These are phyloP conservation scores for Solanum tacnaense DNA, from an alignment of 257 asterid genomes.

Conservation along the genomic window DNA sequence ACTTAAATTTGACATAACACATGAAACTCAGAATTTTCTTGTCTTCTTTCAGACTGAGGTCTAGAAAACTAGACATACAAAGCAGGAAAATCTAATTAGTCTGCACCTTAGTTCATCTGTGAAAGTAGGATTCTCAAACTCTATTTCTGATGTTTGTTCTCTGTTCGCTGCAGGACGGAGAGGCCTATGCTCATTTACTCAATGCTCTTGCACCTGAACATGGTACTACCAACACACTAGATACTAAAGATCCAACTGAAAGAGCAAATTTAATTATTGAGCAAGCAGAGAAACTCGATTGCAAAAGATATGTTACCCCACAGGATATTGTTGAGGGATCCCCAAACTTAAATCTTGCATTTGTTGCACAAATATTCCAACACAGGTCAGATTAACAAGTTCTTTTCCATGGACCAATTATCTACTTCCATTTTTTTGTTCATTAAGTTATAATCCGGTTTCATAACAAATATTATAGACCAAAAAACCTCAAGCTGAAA, in stretches of 20 bases:
- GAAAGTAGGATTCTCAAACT: background rate
- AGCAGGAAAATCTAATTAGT: background rate
- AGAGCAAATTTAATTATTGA: conserved; percentile 78
- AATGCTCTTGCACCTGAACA: conserved; percentile 90
- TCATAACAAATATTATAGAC: background rate
- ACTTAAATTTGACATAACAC: background rate
- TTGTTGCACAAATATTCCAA: conserved; percentile 94
- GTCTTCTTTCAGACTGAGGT: too few species aligned
- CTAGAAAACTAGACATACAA: background rate
- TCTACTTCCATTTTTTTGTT: background rate
- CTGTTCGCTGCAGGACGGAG: conserved; percentile 60
- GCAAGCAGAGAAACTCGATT: conserved; percentile 89
- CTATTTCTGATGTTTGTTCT: background rate
- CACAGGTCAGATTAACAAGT: conserved; percentile 38
- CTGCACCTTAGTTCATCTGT: background rate
- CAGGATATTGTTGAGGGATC: conserved; percentile 91
- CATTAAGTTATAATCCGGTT: background rate
- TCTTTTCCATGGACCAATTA: background rate
- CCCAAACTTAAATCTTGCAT: conserved; percentile 82
- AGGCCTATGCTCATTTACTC: conserved; percentile 88
- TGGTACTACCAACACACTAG: conserved; percentile 51
- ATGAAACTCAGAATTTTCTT: too few species aligned
- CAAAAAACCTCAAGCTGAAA: background rate
- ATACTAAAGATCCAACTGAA: conserved; percentile 69
- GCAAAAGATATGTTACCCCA: conserved; percentile 77